Percentiles rank a stretch among this genome's conserved stretches.
These are phyloP conservation scores for Aspergillus udagawae DNA, from an alignment of 2,329 filamentous ascomycete genomes.

Conservation along the genomic window DNA sequence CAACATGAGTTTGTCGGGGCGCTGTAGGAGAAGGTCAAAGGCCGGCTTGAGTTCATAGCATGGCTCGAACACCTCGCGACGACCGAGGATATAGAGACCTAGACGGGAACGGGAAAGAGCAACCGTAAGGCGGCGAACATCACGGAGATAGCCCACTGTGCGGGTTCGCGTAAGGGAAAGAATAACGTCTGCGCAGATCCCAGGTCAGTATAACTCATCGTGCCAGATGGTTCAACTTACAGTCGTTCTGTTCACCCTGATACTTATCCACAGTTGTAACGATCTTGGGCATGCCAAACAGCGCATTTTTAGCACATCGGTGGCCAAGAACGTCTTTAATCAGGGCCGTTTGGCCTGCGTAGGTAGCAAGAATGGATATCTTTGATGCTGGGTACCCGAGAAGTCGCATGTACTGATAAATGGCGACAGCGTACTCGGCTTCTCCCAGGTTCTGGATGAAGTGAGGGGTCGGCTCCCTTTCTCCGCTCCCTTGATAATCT, in stretches of 20 bases:
- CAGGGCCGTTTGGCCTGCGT: conserved; percentile 85
- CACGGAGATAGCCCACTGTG: conserved; percentile 85
- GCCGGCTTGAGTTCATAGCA: conserved; percentile 84
- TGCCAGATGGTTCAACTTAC: conserved; percentile 55
- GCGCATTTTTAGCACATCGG: conserved; percentile 73
- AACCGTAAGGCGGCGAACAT: conserved; percentile 89
- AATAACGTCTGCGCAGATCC: conserved; percentile 69
- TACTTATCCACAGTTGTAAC: conserved; percentile 98
- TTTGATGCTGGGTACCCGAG: conserved; percentile 81
- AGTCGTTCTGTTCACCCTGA: conserved; percentile 98
- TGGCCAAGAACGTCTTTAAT: conserved; percentile 82
- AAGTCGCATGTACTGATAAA: conserved; percentile 96
- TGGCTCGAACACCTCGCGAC: conserved; percentile 80
- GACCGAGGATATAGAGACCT: conserved; percentile 87
- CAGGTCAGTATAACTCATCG: conserved; percentile 11
- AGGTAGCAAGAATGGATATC: conserved; percentile 89
- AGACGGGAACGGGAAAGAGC: conserved; percentile 88
- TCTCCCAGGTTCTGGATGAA: conserved; percentile 97
- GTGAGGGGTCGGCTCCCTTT: conserved; percentile 85
- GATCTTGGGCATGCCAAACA: conserved; percentile 85
- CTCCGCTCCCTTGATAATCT: conserved; percentile 86
- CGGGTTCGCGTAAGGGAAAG: conserved; percentile 87
- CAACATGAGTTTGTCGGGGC: conserved; percentile 76
- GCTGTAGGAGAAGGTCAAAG: conserved; percentile 71
- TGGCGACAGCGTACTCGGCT: conserved; percentile 91